A percentile compares a stretch with the other conserved stretches of the same genome.
Evolutionary conservation across 768 basidiomycete genomes (phyloP).

Genomic region (Neoboletus magnificus): DNA sequence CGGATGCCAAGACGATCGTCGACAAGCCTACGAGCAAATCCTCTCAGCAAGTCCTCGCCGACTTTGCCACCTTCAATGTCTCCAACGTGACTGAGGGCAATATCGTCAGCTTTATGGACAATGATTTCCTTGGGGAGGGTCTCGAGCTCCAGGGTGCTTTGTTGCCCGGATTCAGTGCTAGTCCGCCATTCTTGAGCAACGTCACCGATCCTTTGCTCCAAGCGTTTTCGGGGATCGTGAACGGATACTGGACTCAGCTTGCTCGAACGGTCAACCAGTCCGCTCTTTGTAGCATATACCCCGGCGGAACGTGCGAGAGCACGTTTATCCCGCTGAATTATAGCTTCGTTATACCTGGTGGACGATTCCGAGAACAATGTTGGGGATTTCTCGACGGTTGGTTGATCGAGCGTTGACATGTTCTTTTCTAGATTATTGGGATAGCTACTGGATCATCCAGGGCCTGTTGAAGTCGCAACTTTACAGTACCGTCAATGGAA

Average conservation of each 20-base stretch:
- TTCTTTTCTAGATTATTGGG: slow-evolving; percentile 47
- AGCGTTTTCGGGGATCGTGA: slow-evolving; percentile 75
- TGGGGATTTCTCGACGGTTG: slow-evolving; percentile 34
- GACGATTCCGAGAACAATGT: slow-evolving; percentile 83
- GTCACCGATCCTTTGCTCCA: slow-evolving; percentile 66
- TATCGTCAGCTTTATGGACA: slow-evolving; percentile 66
- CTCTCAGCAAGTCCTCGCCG: slow-evolving; percentile 61
- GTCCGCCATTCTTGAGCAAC: slow-evolving; percentile 67
- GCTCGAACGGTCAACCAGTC: slow-evolving; percentile 72
- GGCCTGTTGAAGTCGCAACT: slow-evolving; percentile 83
- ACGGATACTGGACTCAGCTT: slow-evolving; percentile 81
- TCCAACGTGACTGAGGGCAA: slow-evolving; percentile 55
- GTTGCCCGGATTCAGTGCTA: slow-evolving; percentile 58
- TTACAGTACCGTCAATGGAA: slow-evolving; percentile 65
- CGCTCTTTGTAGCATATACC: slow-evolving; percentile 52
- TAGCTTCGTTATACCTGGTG: slow-evolving; percentile 87
- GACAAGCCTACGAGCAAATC: slow-evolving; percentile 81
- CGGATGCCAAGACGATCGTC: slow-evolving; percentile 85
- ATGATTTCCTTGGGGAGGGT: slow-evolving; percentile 81
- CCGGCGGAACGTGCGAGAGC: slow-evolving; percentile 65
- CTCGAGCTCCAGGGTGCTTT: slow-evolving; percentile 67
- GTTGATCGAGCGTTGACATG: not conserved
- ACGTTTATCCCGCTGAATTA: slow-evolving; percentile 87
- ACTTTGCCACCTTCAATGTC: slow-evolving; percentile 48
- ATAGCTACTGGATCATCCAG: slow-evolving; percentile 84